Base-by-base conservation (phyloP, 2,329 filamentous ascomycete genomes). In the Alternaria tenuissima region DNA sequence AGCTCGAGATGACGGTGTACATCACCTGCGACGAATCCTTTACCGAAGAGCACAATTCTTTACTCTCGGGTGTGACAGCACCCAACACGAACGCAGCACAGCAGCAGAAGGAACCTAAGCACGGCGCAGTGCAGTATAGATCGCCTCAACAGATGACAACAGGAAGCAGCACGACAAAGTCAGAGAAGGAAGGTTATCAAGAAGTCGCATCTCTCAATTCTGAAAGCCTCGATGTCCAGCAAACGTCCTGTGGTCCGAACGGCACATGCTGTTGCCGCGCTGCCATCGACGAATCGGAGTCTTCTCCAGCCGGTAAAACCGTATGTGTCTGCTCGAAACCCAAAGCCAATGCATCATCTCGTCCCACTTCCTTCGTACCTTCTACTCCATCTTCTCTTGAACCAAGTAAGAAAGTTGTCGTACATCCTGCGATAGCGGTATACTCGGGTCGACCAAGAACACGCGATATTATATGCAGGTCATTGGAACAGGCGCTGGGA, bases 401-500 rank as follows among this genome's bases (percentile, higher is more conserved):
- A 26, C 20, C 38, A 7, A 32, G n/a, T 26, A 48, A 57, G n/a
- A 66, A 57, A 44, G 52, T 60, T 2, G 55, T 75, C 14, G 55
- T 80, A 2, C 78, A 76, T 61, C 76, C 73, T 41, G 70, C 65
- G 52, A 70, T 78, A 61, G 63, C 68, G 5, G 58, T 86, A 6
- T 63, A 83, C 43, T 78, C 82, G 3, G 86, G 87, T 9, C 82
- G 88, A 5, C 88, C 88, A 0, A 76, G 82, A 22, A 76, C 84
- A 4, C 77, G 78, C 18, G 79, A 78, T 16, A 81, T 89, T 55
- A 85, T 89, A 24, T 80, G 84, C 28, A 82, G 82, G 47, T 79
- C 82, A 1, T 79, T 90, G 0, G 87, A 90, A 72, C 79, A 82
- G 47, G 87, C 88, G 0, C 73, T 82, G 12, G 88, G 88, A 3